Evolutionary conservation across 768 basidiomycete species (phyloP).

Genomic region (Rhizopogon rudus): DNA sequence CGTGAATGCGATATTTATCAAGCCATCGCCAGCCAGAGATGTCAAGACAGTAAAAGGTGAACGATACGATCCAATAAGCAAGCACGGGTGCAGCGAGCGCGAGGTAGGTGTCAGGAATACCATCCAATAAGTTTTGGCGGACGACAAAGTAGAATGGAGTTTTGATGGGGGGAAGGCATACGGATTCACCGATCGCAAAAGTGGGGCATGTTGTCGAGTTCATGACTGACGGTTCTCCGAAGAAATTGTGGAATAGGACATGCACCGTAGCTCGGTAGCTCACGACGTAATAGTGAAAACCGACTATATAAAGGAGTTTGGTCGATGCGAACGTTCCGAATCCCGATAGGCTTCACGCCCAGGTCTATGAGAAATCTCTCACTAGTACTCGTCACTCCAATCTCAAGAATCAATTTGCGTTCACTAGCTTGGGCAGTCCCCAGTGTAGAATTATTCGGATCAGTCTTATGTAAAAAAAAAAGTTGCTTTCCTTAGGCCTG

Average conservation of each 20-base stretch:
- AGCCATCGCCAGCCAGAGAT: constrained; percentile 70
- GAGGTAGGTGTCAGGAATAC: constrained; percentile 65
- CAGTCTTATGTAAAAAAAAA: too few species aligned
- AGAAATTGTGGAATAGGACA: constrained; percentile 7
- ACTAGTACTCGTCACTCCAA: too few species aligned
- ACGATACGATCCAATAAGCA: constrained; percentile 80
- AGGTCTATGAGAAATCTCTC: too few species aligned
- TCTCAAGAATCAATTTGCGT: too few species aligned
- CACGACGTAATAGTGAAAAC: too few species aligned
- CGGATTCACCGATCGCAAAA: constrained; percentile 28
- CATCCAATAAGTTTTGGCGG: constrained; percentile 42
- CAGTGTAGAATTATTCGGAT: too few species aligned
- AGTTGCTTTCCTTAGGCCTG: too few species aligned
- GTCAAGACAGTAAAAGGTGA: constrained; percentile 82
- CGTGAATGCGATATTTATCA: constrained; percentile 84
- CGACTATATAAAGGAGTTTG: too few species aligned
- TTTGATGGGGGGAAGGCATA: constrained; percentile 30
- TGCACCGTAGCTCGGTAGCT: constrained; percentile 5
- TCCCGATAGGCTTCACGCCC: too few species aligned
- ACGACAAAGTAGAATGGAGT: constrained; percentile 55
- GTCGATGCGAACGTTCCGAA: too few species aligned
- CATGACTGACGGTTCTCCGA: constrained; percentile 16
- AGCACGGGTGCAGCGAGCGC: constrained; percentile 71
- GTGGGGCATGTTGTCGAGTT: constrained; percentile 30
- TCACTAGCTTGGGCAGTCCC: too few species aligned